These are phyloP conservation scores for Lanmaoa pseudosensibilis DNA, from an alignment of 768 basidiomycete species.

Conservation along the genomic window DNA sequence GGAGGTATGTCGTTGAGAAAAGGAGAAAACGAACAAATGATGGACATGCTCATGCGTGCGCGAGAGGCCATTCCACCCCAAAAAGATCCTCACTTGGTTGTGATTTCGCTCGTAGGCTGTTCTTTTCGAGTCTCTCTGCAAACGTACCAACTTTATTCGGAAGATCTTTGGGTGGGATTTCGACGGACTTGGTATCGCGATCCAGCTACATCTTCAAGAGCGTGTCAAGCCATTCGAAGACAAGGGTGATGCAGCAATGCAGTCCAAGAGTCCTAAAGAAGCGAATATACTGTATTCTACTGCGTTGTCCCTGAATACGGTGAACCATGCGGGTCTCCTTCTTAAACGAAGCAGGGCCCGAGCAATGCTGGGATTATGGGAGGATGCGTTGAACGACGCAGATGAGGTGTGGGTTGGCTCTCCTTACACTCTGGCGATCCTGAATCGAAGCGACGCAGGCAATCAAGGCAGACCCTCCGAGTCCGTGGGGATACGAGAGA, in stretches of 20 bases:
- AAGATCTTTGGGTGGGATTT: slow-evolving; percentile 18
- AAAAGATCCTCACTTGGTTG: neutral
- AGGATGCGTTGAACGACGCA: slow-evolving; percentile 13
- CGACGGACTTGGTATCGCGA: neutral
- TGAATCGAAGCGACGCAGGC: neutral
- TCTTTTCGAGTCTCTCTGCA: fast-evolving
- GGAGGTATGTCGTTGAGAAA: neutral
- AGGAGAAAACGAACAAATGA: neutral
- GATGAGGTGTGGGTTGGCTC: neutral
- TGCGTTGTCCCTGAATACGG: neutral
- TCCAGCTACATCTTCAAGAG: neutral
- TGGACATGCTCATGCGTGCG: neutral
- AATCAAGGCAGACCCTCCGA: neutral
- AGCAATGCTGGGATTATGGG: neutral
- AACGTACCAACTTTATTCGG: neutral
- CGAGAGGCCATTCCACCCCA: neutral
- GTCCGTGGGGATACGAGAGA: neutral
- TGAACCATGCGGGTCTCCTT: neutral
- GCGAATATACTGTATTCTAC: slow-evolving; percentile 6
- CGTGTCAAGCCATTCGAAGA: neutral
- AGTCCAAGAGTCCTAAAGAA: neutral
- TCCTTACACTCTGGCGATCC: too few species aligned
- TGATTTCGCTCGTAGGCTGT: too few species aligned
- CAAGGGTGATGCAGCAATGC: neutral
- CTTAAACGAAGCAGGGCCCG: slow-evolving; percentile 8